These are phyloP conservation scores for Tarenaya hassleriana DNA, from an alignment of 345 rosid genomes.

Conservation along the genomic window DNA sequence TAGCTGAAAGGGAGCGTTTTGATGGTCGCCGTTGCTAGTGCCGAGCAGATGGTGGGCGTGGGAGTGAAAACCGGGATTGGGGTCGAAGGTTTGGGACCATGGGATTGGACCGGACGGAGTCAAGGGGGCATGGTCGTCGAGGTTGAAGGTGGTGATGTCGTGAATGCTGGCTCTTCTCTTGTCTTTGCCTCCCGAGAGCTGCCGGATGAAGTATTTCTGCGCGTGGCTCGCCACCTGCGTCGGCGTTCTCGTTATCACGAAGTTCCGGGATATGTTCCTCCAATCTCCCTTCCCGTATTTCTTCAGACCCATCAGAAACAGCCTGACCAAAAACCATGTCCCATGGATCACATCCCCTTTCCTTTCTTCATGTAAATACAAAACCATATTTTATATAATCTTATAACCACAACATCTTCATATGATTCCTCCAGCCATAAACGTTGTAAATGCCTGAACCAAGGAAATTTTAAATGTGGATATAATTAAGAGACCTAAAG, in stretches of 20 bases:
- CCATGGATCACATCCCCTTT: too few relatives aligned
- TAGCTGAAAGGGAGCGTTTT: constrained; percentile 23
- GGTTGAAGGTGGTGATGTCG: constrained; percentile 82
- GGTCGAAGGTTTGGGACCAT: constrained; percentile 25
- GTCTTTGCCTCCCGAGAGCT: constrained; percentile 82
- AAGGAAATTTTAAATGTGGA: too few relatives aligned
- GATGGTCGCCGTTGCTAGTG: constrained; percentile 21
- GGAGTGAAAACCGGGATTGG: constrained; percentile 20
- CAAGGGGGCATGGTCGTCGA: constrained; percentile 48
- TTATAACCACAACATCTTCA: too few relatives aligned
- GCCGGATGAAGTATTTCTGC: constrained; percentile 91
- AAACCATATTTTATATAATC: too few relatives aligned
- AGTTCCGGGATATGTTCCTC: constrained; percentile 89
- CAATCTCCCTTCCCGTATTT: constrained; percentile 98
- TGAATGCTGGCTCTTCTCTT: constrained; percentile 97
- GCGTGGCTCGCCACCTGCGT: constrained; percentile 99
- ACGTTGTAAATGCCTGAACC: too few relatives aligned
- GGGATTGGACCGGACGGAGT: too few relatives aligned
- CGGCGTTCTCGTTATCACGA: constrained; percentile 82
- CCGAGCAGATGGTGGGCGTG: constrained; percentile 19
- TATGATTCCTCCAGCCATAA: too few relatives aligned
- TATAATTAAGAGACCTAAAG: too few relatives aligned
- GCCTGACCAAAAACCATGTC: constrained; percentile 39
- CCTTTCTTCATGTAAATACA: too few relatives aligned
- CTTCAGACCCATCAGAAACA: constrained; percentile 82